phyloP scores from a whole-genome alignment of 495 filamentous ascomycete species.

The Hyaloscypha finlandica region DNA sequence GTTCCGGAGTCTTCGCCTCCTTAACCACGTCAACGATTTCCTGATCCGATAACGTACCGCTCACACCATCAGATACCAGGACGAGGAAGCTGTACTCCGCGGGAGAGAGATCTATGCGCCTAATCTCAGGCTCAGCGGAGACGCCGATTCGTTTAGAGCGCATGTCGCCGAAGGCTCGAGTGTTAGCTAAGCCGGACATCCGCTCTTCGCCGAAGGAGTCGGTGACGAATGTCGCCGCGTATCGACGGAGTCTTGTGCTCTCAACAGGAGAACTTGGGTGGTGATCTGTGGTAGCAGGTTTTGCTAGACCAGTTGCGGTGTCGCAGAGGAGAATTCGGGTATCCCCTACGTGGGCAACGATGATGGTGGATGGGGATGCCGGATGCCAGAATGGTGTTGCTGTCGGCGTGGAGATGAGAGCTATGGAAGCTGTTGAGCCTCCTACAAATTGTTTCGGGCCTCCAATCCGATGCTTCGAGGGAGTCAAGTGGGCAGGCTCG shows the following conservation, averaged over 20 bases:
- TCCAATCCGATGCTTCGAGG: constrained; percentile 60
- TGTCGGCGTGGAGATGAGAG: constrained; percentile 87
- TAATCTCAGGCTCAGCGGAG: constrained; percentile 87
- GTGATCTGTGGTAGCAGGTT: constrained; percentile 84
- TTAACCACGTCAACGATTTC: constrained; percentile 96
- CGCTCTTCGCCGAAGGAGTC: constrained; percentile 98
- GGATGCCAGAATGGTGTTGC: constrained; percentile 96
- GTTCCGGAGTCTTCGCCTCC: constrained; percentile 85
- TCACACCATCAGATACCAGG: constrained; percentile 85
- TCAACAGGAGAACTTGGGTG: constrained; percentile 86
- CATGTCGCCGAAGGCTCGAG: constrained; percentile 90
- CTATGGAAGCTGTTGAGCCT: constrained; percentile 86
- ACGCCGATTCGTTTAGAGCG: constrained; percentile 89
- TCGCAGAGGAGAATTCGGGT: constrained; percentile 86
- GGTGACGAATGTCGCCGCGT: constrained; percentile 82
- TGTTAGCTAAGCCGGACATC: constrained; percentile 91
- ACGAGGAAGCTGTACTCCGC: constrained; percentile 88
- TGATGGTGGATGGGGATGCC: constrained; percentile 72
- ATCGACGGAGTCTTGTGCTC: constrained; percentile 79
- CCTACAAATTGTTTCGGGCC: constrained; percentile 80
- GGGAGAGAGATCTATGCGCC: constrained; percentile 68
- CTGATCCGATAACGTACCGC: constrained; percentile 79
- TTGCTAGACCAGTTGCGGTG: constrained; percentile 72
- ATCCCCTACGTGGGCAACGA: constrained; percentile 92
- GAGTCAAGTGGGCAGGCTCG: constrained; percentile 56